These are phyloP conservation scores for Yamadazyma dendronema DNA, from an alignment of 1,139 yeast genomes.

Conservation along the genomic window DNA sequence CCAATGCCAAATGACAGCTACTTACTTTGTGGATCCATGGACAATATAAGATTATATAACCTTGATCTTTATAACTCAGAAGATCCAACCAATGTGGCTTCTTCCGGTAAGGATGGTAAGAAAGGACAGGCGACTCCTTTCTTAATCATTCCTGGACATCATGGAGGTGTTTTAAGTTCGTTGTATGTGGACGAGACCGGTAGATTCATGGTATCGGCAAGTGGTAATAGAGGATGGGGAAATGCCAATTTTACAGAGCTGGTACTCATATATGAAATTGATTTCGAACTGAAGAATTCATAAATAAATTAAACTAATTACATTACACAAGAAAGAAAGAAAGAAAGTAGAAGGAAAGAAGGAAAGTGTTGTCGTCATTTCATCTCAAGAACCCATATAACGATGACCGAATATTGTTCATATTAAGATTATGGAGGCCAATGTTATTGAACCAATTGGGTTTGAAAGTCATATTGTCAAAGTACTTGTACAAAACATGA, in stretches of 20 bases:
- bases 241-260: slow-evolving; percentile 78
- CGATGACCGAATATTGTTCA: slow-evolving; percentile 30
- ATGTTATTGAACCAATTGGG: slow-evolving; percentile 1
- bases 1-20: slow-evolving; percentile 82
- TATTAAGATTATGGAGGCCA: slow-evolving; percentile 23
- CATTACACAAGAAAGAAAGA: background rate
- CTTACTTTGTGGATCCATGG: slow-evolving; percentile 83
- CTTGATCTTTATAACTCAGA: slow-evolving; percentile 52
- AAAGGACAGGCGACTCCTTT: slow-evolving; percentile 52
- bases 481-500: slow-evolving; percentile 4
- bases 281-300: slow-evolving; percentile 21
- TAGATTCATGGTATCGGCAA: slow-evolving; percentile 82
- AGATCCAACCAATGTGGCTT: slow-evolving; percentile 14
- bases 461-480: slow-evolving; percentile 1
- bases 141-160: slow-evolving; percentile 63
- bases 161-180: slow-evolving; percentile 55
- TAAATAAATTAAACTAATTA: slow-evolving; percentile 1
- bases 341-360: background rate
- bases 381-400: slow-evolving; percentile 18
- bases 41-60: slow-evolving; percentile 85
- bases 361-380: background rate
- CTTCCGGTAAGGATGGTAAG: slow-evolving; percentile 17
- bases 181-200: slow-evolving; percentile 82
- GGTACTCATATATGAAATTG: slow-evolving; percentile 76
- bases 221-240: slow-evolving; percentile 95